Base-by-base conservation (phyloP, 352 stramenopile species). In the Globisporangium ultimum region DNA sequence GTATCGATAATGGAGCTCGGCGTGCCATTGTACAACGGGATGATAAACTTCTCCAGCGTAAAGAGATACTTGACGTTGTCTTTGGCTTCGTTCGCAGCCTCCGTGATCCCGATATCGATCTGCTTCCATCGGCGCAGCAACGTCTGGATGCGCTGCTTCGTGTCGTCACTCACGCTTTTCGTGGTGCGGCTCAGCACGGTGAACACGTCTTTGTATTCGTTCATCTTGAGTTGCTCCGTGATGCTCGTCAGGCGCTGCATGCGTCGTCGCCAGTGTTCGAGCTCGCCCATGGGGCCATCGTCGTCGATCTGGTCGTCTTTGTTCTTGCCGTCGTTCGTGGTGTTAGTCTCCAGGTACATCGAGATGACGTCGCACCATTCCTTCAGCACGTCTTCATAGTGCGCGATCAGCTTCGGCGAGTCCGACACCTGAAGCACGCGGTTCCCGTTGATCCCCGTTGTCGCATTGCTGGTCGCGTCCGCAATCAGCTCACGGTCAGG, bases 11-110 rank as follows among this genome's bases (percentile, higher is more conserved):
- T 99, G n/a, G 92, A 96, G 58, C 92, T 96, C 5, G 96, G 93
- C 34, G 95, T 98, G 53, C 95, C 96, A 18, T 87, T 97, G 56
- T 95, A 95, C 15, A 96, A 64, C 18, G 87, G 87, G 14, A 93
- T 77, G 52, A 96, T 88, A 63, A 98, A 99, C 58, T 98, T 97
- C 59, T 99, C 97, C 6, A 99, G 80, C 32, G 97, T 99, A 66
- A 98, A 98, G 10, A 99, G 74, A 68, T 99, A 99, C 71, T 99
- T 99, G 45, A 98, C 91, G 72, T 99, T 99, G 73, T 99, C 97
- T 66, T 99, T 99, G 46, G 97, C 97, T 74, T 99, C 97, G 61
- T 99, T 99, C 4, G 95, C 95, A 0, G 96, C 90, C 73, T 99
- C 97, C 0, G 96, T 99, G 68, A 99, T 98, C 42, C 96, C 94